Conservation (phyloP, 2,329 filamentous ascomycete genomes). For the Microdochium paspali region DNA sequence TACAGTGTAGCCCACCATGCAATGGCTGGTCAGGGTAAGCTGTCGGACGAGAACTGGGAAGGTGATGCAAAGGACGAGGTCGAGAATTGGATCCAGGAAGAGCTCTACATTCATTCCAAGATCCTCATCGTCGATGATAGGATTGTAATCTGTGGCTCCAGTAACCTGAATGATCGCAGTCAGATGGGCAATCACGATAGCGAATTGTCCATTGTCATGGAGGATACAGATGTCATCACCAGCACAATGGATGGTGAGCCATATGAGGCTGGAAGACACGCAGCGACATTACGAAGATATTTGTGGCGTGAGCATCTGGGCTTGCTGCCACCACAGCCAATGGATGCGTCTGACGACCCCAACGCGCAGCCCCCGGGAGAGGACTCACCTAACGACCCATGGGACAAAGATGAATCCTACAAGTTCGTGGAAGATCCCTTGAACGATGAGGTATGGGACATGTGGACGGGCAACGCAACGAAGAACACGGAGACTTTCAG, state of each 20-base stretch:
- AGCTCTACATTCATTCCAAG: constrained; percentile 92
- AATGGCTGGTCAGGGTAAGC: constrained; percentile 58
- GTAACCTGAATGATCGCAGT: constrained; percentile 86
- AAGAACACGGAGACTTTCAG: constrained; percentile 67
- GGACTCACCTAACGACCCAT: constrained; percentile 54
- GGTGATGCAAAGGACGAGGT: constrained; percentile 68
- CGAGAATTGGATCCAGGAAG: constrained; percentile 86
- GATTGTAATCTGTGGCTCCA: constrained; percentile 74
- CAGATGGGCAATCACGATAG: constrained; percentile 86
- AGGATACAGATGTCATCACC: constrained; percentile 63
- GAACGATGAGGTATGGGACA: constrained; percentile 53
- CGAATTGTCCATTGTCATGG: constrained; percentile 82
- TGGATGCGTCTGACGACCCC: constrained; percentile 56
- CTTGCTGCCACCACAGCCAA: constrained; percentile 63
- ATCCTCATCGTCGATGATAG: constrained; percentile 82
- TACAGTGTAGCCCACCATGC: constrained; percentile 66
- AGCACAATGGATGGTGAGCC: constrained; percentile 71
- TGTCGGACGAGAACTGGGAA: constrained; percentile 66
- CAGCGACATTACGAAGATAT: constrained; percentile 68
- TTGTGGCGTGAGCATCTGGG: constrained; percentile 90
- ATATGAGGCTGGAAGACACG: constrained; percentile 73
- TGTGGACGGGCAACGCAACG: constrained; percentile 61
- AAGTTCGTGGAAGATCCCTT: constrained; percentile 64
- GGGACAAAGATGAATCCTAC: constrained; percentile 50
- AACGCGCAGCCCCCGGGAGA: constrained; percentile 66